A percentile compares a stretch with the other conserved stretches of the same genome.
phyloP scores from a whole-genome alignment of 305 asterid species.

The Galium porrigens region DNA sequence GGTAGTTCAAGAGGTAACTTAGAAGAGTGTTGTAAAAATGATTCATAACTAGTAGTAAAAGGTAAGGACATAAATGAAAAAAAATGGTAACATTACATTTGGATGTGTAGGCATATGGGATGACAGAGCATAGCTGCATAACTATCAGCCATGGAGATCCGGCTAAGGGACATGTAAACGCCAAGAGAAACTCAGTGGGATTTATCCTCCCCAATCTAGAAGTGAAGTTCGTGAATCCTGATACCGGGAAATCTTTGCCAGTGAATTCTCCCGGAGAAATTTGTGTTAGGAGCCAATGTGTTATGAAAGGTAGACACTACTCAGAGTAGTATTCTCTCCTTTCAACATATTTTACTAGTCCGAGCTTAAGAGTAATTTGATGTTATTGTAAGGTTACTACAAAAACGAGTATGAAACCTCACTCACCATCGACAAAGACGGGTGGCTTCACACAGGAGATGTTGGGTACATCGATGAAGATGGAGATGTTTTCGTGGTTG shows the following conservation, averaged over 20 bases:
- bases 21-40: background rate
- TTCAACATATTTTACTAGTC: background rate
- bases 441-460: conserved; percentile 95
- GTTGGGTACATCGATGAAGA: conserved; percentile 82
- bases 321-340: background rate
- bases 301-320: conserved; percentile 46
- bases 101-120: conserved; percentile 56
- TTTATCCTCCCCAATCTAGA: conserved; percentile 78
- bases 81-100: background rate
- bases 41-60: background rate
- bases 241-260: conserved; percentile 48
- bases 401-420: conserved; percentile 62
- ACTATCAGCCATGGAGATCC: conserved; percentile 57
- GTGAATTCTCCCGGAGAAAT: conserved; percentile 62
- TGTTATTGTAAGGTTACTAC: conserved; percentile 41
- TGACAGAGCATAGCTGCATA: conserved; percentile 94
- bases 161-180: conserved; percentile 31
- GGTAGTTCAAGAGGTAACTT: conserved; percentile 58
- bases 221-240: conserved; percentile 66
- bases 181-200: conserved; percentile 80
- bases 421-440: conserved; percentile 54
- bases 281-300: conserved; percentile 78
- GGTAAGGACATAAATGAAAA: too few species aligned
- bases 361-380: background rate
- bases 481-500: conserved; percentile 70